Evolutionary conservation across 345 rosid species (phyloP).

Genomic region (Leavenworthia alabamica): DNA sequence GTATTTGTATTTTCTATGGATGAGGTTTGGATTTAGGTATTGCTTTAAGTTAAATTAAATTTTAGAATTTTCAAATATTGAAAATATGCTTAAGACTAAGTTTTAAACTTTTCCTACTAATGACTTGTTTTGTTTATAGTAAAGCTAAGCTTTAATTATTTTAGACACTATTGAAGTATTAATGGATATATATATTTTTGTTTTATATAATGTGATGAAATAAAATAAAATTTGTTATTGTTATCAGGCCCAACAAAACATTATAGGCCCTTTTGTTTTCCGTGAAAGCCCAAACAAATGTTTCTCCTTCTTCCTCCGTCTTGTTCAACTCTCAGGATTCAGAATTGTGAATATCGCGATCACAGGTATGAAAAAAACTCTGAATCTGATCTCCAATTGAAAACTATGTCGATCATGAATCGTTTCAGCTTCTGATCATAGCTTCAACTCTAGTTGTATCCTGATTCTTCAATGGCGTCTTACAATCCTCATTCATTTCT

Average conservation of each 20-base stretch:
- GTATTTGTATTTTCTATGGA: background rate
- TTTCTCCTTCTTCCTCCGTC: background rate
- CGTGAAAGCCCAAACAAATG: background rate
- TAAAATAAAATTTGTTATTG: no score
- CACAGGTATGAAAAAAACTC: constrained; percentile 14
- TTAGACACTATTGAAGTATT: no score
- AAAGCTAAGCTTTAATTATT: background rate
- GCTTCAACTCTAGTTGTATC: background rate
- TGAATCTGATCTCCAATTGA: constrained; percentile 16
- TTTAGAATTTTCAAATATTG: background rate
- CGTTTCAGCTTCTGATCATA: background rate
- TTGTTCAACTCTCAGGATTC: background rate
- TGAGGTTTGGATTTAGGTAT: background rate
- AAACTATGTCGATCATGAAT: background rate
- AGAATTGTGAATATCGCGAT: constrained; percentile 6
- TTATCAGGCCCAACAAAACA: background rate
- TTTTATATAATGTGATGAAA: no score
- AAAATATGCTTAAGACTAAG: background rate
- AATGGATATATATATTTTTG: no score
- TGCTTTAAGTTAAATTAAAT: background rate
- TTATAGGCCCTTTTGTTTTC: background rate
- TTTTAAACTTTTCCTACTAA: background rate
- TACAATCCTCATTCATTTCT: constrained; percentile 54
- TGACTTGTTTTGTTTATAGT: background rate
- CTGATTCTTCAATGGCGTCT: constrained; percentile 41